Evolutionary conservation across 2,329 filamentous ascomycete genomes (phyloP).

Genomic region (Claviceps lovelessii): DNA sequence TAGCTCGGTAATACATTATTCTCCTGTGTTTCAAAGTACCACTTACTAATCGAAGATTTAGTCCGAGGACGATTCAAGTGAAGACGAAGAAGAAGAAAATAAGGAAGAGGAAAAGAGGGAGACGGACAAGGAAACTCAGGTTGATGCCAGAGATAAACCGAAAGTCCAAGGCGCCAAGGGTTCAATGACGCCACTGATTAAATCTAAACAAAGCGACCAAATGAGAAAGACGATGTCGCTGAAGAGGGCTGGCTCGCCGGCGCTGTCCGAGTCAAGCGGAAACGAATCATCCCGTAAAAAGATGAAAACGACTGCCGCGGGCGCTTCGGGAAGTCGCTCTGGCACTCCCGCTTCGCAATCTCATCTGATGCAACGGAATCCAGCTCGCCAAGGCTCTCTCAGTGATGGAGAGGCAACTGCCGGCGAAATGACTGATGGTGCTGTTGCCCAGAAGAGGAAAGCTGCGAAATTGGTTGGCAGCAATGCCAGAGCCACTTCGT

Average conservation of each 20-base stretch:
- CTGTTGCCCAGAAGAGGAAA: slow-evolving; percentile 30
- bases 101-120: slow-evolving; percentile 51
- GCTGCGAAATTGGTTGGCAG: slow-evolving; percentile 40
- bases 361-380: slow-evolving; percentile 25
- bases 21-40: no score
- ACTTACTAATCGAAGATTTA: slow-evolving; percentile 14
- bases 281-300: slow-evolving; percentile 76
- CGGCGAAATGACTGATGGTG: slow-evolving; percentile 49
- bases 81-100: slow-evolving; percentile 23
- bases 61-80: slow-evolving; percentile 35
- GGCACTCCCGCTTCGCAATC: slow-evolving; percentile 37
- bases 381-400: slow-evolving; percentile 41
- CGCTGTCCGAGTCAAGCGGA: slow-evolving; percentile 79
- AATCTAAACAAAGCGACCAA: slow-evolving; percentile 25
- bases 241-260: slow-evolving; percentile 76
- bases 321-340: slow-evolving; percentile 38
- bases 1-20: slow-evolving; percentile 19
- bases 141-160: slow-evolving; percentile 33
- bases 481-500: slow-evolving; percentile 36
- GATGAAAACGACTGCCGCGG: slow-evolving; percentile 47
- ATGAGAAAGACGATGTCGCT: slow-evolving; percentile 46
- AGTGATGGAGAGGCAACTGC: slow-evolving; percentile 62
- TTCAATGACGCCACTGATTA: slow-evolving; percentile 40
- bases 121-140: slow-evolving; percentile 43
- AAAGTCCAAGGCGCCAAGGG: slow-evolving; percentile 54